phyloP scores from a whole-genome alignment of 1,284 basidiomycete species.

The Neonothopanus nambi region DNA sequence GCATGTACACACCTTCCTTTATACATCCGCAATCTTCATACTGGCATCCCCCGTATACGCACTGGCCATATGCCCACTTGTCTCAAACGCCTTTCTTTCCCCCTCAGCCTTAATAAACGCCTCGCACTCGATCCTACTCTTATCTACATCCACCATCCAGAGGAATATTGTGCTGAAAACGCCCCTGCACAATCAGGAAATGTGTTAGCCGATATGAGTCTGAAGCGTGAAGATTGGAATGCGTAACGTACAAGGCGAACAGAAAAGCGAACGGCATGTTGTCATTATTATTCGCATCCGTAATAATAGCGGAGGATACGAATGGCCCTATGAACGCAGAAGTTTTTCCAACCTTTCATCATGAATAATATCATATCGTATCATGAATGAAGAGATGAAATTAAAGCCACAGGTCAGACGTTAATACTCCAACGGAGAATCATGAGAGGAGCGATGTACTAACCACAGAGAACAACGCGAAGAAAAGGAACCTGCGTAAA shows the following conservation, averaged over 20 bases:
- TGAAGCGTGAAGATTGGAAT: neutral
- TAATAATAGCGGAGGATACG: conserved; percentile 74
- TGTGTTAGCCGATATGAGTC: neutral
- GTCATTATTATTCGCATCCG: conserved; percentile 67
- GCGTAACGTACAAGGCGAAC: conserved; percentile 63
- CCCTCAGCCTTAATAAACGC: conserved; percentile 63
- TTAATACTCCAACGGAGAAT: neutral
- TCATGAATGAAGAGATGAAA: neutral
- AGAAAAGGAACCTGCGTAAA: conserved; percentile 75
- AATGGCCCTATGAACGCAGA: conserved; percentile 83
- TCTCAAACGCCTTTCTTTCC: conserved; percentile 46
- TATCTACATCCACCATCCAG: conserved; percentile 69
- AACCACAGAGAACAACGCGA: conserved; percentile 75
- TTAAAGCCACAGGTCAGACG: neutral
- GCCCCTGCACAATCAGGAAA: conserved; percentile 41
- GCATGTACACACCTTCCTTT: conserved; percentile 12
- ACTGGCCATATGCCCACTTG: conserved; percentile 5
- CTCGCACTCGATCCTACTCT: conserved; percentile 67
- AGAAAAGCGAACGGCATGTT: conserved; percentile 84
- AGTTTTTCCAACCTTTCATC: conserved; percentile 72
- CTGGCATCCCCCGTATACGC: conserved; percentile 15
- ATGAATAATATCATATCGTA: neutral
- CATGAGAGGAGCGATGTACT: conserved; percentile 16
- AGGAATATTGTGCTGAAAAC: conserved; percentile 64
- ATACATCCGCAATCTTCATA: conserved; percentile 12